phyloP scores from a whole-genome alignment of 2,329 filamentous ascomycete species.

The Calonectria hawksworthii region DNA sequence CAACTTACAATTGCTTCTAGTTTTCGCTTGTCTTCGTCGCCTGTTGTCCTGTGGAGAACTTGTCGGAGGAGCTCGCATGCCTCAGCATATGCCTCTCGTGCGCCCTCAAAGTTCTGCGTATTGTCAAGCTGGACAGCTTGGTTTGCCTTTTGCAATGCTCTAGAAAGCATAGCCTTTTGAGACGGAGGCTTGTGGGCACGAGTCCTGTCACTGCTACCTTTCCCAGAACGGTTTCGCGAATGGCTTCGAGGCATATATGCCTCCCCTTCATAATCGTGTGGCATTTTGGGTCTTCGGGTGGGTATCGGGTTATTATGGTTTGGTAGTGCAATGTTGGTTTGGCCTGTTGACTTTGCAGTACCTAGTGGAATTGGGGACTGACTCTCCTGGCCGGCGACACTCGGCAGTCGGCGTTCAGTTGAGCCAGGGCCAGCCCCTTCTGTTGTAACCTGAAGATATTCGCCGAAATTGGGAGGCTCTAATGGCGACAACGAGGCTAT shows the following conservation, averaged over 20 bases:
- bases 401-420: slow-evolving; percentile 41
- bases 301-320: slow-evolving; percentile 30
- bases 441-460: slow-evolving; percentile 36
- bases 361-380: slow-evolving; percentile 42
- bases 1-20: slow-evolving; percentile 87
- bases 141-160: slow-evolving; percentile 94
- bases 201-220: slow-evolving; percentile 50
- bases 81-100: slow-evolving; percentile 90
- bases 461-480: slow-evolving; percentile 38
- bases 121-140: slow-evolving; percentile 96
- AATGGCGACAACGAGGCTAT: slow-evolving; percentile 44
- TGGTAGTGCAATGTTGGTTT: slow-evolving; percentile 31
- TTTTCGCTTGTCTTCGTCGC: slow-evolving; percentile 89
- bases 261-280: slow-evolving; percentile 49
- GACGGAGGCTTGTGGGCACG: slow-evolving; percentile 67
- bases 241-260: slow-evolving; percentile 47
- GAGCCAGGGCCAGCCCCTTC: slow-evolving; percentile 47
- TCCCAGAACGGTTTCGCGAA: slow-evolving; percentile 50
- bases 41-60: slow-evolving; percentile 87
- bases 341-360: slow-evolving; percentile 31
- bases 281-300: slow-evolving; percentile 42
- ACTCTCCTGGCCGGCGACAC: slow-evolving; percentile 44
- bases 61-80: slow-evolving; percentile 90
- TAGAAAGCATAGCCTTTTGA: slow-evolving; percentile 97
- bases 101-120: slow-evolving; percentile 93